A percentile compares a stretch with the other conserved stretches of the same genome.
Conservation (phyloP, 2,329 filamentous ascomycete species). For the Fusarium pseudograminearum region DNA sequence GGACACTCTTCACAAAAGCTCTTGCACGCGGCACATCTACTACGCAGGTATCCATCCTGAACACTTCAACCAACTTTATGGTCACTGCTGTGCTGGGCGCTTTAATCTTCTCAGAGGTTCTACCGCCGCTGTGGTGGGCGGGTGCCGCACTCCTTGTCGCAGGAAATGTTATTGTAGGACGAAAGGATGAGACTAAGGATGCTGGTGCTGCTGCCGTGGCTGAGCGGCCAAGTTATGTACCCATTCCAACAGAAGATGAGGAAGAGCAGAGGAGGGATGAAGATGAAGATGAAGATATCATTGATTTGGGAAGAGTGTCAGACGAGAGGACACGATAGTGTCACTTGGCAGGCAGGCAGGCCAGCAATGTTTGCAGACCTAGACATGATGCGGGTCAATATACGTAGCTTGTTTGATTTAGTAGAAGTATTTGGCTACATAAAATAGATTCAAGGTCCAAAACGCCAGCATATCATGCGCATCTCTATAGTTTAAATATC, state of each 20-base stretch:
- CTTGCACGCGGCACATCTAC: conserved; percentile 80
- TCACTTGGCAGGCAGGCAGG: background rate
- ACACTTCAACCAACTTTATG: conserved; percentile 85
- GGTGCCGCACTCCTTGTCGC: conserved; percentile 78
- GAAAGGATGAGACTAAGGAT: conserved; percentile 67
- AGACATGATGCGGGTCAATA: no score
- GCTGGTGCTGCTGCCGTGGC: conserved; percentile 34
- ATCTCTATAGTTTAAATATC: conserved; percentile 30
- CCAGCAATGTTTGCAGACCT: background rate
- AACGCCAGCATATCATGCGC: conserved; percentile 42
- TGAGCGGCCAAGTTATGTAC: conserved; percentile 48
- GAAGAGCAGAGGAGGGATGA: conserved; percentile 44
- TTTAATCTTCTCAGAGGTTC: conserved; percentile 75
- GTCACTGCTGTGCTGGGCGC: conserved; percentile 79
- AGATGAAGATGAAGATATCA: conserved; percentile 55
- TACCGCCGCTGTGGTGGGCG: conserved; percentile 81
- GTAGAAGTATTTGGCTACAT: conserved; percentile 12
- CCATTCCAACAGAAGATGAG: conserved; percentile 46
- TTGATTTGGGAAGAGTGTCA: conserved; percentile 50
- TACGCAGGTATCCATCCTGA: conserved; percentile 83
- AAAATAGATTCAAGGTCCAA: conserved; percentile 24
- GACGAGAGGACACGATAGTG: conserved; percentile 37
- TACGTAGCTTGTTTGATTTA: background rate
- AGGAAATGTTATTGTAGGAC: conserved; percentile 82
- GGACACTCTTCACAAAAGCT: conserved; percentile 83